Conservation (phyloP, 495 filamentous ascomycete genomes). For the Pyrenopolyporus hunteri region DNA sequence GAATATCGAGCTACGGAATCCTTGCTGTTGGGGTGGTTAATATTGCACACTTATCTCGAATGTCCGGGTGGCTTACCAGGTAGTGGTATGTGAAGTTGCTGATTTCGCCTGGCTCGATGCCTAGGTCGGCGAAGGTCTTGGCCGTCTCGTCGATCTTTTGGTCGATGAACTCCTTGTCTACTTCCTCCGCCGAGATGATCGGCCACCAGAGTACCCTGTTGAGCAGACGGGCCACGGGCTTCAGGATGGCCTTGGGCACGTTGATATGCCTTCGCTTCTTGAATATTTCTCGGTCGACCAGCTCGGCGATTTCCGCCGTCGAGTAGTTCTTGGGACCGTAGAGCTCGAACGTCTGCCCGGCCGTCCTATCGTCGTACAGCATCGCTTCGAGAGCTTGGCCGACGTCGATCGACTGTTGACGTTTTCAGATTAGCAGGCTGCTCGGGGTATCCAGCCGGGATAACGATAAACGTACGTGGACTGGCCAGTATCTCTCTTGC, state of each 20-base stretch:
- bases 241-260: constrained; percentile 77
- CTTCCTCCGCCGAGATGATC: constrained; percentile 78
- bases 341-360: constrained; percentile 90
- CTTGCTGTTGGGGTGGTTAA: constrained; percentile 64
- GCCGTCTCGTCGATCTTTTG: constrained; percentile 88
- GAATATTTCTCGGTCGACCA: constrained; percentile 91
- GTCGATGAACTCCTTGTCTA: constrained; percentile 93
- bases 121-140: constrained; percentile 95
- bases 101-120: constrained; percentile 83
- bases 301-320: constrained; percentile 79
- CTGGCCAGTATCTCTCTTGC: constrained; percentile 89
- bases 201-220: constrained; percentile 90
- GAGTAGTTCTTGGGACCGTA: constrained; percentile 94
- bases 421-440: constrained; percentile 1
- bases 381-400: constrained; percentile 86
- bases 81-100: constrained; percentile 87
- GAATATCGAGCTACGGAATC: constrained; percentile 79
- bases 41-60: background rate
- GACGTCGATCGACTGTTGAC: constrained; percentile 77
- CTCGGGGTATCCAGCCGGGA: background rate
- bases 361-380: constrained; percentile 86
- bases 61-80: constrained; percentile 66
- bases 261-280: constrained; percentile 92
- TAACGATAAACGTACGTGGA: constrained; percentile 71
- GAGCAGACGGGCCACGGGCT: constrained; percentile 71